phyloP scores from a whole-genome alignment of 2,329 filamentous ascomycete genomes.

The Alternaria consortialis region DNA sequence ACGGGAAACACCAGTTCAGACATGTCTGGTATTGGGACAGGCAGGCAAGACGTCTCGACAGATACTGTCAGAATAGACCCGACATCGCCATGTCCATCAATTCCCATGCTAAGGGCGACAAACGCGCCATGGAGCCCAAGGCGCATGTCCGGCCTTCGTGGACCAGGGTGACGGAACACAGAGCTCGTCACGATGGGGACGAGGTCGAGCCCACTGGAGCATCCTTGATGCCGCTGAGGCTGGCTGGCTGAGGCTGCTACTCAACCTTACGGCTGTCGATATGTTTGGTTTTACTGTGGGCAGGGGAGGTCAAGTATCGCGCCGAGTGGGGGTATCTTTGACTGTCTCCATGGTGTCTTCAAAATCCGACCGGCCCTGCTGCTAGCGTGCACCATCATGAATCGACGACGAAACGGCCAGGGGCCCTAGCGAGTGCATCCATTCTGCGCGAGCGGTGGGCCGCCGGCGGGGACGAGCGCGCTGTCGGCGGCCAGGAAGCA shows the following conservation, averaged over 20 bases:
- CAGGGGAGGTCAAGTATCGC: constrained; percentile 28
- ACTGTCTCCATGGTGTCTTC: constrained; percentile 37
- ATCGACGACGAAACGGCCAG: constrained; percentile 40
- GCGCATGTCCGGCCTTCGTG: constrained; percentile 21
- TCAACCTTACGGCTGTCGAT: constrained; percentile 12
- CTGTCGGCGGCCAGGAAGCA: constrained; percentile 21
- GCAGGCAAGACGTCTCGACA: neutral
- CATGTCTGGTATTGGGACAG: constrained; percentile 2
- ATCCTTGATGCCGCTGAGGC: constrained; percentile 16
- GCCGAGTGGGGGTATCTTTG: constrained; percentile 39
- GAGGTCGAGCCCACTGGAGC: constrained; percentile 6
- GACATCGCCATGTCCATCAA: neutral
- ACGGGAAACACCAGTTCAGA: constrained; percentile 8
- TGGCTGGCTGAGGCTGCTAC: constrained; percentile 30
- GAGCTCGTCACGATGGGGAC: constrained; percentile 9
- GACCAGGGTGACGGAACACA: constrained; percentile 31
- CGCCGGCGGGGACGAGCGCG: constrained; percentile 30
- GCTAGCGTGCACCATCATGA: constrained; percentile 37
- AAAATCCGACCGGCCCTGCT: constrained; percentile 34
- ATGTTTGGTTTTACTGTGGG: constrained; percentile 38
- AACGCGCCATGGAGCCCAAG: constrained; percentile 11
- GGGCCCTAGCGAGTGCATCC: constrained; percentile 37
- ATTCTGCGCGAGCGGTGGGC: constrained; percentile 28
- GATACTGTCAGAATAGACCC: neutral
- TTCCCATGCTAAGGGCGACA: neutral